Base-by-base conservation (phyloP, 2,329 filamentous ascomycete genomes). In the Colletotrichum sp. region DNA sequence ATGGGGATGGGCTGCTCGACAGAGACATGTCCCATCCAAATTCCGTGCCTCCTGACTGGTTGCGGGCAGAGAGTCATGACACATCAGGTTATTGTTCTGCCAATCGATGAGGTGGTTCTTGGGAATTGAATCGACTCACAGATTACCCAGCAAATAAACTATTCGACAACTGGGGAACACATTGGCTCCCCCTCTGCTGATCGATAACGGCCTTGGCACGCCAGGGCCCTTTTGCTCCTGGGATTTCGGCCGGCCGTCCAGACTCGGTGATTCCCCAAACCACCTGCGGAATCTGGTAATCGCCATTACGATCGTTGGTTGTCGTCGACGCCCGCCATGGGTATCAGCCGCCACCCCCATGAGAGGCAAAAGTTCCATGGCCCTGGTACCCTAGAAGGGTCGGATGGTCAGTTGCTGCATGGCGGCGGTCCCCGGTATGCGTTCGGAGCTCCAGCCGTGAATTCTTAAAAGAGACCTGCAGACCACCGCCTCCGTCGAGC, bases 91-190 rank as follows among this genome's bases (percentile, higher is more conserved):
- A n/a, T 21, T 44, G 57, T 15, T 28, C 30, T 59, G 34, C 67
- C 34, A 59, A 65, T 60, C 18, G n/a, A 65, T 57, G 49, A 49
- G 44, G 39, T 2, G 16, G 8, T 62, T 55, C 16, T 32, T 52
- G 16, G 16, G 63, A 62, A 18, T 52, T 26, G 24, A 71, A 49
- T 60, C 34, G 34, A 16, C 72, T 71, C 49, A 59, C 67, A 71
- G 59, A 71, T 52, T 71, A 70, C 67, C 71, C 71, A 74, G 67
- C 44, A 71, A 74, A 74, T 74, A 74, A 55, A 57, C 71, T 74
- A 65, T 74, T 69, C 59, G 59, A 49, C 34, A 28, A 18, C 59
- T 49, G 67, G 49, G 59, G 49, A 49, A 32, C 7, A 15, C 30
- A 59, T 57, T 44, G 16, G 24, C 66, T 15, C 30, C 28, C 57